These are phyloP conservation scores for Centrapalus pauciflorus DNA, from an alignment of 129 eudicot genomes.

Conservation along the genomic window DNA sequence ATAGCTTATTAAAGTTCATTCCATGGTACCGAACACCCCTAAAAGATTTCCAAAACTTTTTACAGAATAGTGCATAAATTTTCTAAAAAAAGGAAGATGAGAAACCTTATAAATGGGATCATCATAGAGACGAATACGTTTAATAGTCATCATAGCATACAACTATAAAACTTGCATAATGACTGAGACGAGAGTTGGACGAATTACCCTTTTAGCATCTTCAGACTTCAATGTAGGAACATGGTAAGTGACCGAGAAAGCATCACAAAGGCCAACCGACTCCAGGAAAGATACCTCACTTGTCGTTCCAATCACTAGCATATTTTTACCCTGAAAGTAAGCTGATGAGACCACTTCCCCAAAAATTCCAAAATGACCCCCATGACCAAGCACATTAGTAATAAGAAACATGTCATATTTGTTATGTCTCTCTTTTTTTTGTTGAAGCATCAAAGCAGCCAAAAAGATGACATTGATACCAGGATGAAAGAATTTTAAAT, in stretches of 20 bases:
- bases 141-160: not conserved
- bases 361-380: not conserved
- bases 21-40: no score
- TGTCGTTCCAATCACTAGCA: constrained; percentile 94
- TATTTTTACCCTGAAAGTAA: constrained; percentile 74
- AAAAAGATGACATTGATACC: not conserved
- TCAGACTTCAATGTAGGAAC: constrained; percentile 82
- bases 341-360: not conserved
- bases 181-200: not conserved
- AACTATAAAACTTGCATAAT: not conserved
- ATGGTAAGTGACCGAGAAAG: constrained; percentile 87
- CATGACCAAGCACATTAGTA: not conserved
- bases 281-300: constrained; percentile 87
- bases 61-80: not conserved
- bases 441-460: no score
- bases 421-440: not conserved
- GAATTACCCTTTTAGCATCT: constrained; percentile 79
- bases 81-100: not conserved
- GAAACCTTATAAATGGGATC: not conserved
- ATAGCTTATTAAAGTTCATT: no score
- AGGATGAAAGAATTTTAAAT: not conserved
- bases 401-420: not conserved
- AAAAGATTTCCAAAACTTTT: not conserved
- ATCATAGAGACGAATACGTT: not conserved
- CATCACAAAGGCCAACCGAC: constrained; percentile 77